Conservation (phyloP, 2,329 filamentous ascomycete genomes). For the Hypoxylon sp. region DNA sequence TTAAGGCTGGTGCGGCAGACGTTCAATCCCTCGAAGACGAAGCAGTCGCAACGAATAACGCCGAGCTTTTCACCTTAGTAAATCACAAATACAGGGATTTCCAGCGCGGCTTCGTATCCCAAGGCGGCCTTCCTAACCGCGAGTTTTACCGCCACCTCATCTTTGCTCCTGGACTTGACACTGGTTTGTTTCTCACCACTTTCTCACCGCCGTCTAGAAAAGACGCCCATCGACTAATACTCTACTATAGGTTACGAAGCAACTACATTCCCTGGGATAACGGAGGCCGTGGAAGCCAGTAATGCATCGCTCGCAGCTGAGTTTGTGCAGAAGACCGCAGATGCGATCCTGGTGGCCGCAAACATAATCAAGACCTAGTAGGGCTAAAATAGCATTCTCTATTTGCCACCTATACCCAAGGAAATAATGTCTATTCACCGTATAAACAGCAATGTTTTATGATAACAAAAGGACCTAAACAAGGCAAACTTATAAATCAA, state of each 20-base stretch:
- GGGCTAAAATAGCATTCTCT: neutral
- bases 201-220: neutral
- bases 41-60: slow-evolving; percentile 51
- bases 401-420: neutral
- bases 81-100: slow-evolving; percentile 66
- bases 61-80: slow-evolving; percentile 55
- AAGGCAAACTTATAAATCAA: too few species aligned
- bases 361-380: slow-evolving; percentile 49
- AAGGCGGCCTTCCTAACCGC: slow-evolving; percentile 62
- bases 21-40: slow-evolving; percentile 54
- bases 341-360: slow-evolving; percentile 49
- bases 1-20: slow-evolving; percentile 54
- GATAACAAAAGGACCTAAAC: too few species aligned
- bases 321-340: slow-evolving; percentile 51
- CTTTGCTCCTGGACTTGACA: slow-evolving; percentile 64
- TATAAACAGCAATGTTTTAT: neutral
- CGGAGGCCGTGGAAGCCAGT: slow-evolving; percentile 49
- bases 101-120: slow-evolving; percentile 64
- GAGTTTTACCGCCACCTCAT: slow-evolving; percentile 64
- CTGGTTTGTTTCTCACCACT: slow-evolving; percentile 54
- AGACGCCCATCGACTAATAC: slow-evolving; percentile 7
- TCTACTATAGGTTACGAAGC: slow-evolving; percentile 49
- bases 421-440: neutral
- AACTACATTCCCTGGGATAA: slow-evolving; percentile 54
- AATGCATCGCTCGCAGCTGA: slow-evolving; percentile 50